These are phyloP conservation scores for Quercus tomentella DNA, from an alignment of 331 rosid species.

Conservation along the genomic window DNA sequence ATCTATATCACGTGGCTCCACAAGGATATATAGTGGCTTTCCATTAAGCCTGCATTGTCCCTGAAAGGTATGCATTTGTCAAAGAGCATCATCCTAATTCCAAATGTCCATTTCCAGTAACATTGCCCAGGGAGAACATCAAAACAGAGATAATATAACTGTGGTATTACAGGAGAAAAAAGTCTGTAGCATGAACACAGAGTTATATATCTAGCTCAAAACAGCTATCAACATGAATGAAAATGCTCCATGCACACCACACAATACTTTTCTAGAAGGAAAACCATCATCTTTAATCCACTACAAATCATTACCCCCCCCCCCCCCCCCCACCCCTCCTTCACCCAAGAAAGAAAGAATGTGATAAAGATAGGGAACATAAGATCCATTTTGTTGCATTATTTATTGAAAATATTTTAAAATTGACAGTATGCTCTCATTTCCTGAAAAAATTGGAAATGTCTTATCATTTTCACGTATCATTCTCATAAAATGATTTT, in stretches of 20 bases:
- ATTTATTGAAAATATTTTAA: neutral
- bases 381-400: neutral
- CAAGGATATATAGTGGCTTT: conserved; percentile 86
- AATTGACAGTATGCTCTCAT: neutral
- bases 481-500: neutral
- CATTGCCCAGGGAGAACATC: neutral
- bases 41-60: conserved; percentile 79
- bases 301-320: neutral
- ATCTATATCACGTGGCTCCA: conserved; percentile 76
- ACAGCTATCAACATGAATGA: neutral
- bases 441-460: neutral
- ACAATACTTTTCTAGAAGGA: neutral
- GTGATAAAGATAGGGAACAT: neutral
- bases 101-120: neutral
- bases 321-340: no score
- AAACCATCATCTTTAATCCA: neutral
- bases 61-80: conserved; percentile 37
- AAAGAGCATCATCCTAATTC: conserved; percentile 10
- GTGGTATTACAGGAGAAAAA: neutral
- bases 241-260: neutral
- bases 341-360: neutral
- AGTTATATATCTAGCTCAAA: neutral
- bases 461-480: neutral
- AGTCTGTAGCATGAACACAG: neutral
- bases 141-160: neutral